Evolutionary conservation across 345 rosid species (phyloP), one percentile per base, ranked within the genome.

Genomic region (Hibiscus mutabilis): DNA sequence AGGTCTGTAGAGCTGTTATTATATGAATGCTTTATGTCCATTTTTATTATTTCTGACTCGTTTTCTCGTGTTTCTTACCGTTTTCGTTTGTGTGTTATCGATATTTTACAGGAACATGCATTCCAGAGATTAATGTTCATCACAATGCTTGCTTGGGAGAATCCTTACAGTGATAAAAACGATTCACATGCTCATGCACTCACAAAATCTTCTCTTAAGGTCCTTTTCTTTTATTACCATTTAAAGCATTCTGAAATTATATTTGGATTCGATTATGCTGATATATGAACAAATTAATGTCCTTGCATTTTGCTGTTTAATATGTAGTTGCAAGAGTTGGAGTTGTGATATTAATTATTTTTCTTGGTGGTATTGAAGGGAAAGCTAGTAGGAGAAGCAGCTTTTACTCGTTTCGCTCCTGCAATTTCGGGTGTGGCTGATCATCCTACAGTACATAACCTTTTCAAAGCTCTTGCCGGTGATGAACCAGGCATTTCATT

Each of bases 141-240:
- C 69, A 91, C 97, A 55, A 94, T 94, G 99, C 91, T 91, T 68
- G 99, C 97, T 22, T 94, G 97, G 97, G 88, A 81, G 53, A 90
- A 80, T 85, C 97, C 99, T 25, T 88, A 89, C 74, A 25, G 78
- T 66, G 83, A 80, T 71, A 87, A 68, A 75, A 75, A 78, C 76
- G 74, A 74, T 65, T 66, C 58, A 31, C 67, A 70, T 49, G 67
- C 27, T 58, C 15, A 71, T 70, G 57, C 75, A 71, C 73, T 81
- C 5, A 83, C 57, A 60, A 87, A 84, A 70, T 80, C 87, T 67
- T 85, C 82, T 65, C 83, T 87, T 78, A 84, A 87, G 99, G 99
- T 90, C 55, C 10, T 2, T 63, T 37, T 73, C 55, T 31, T 70
- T 72, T 44, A 29, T 19, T 66, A 70, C 27, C 73, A 59, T 71